A percentile compares a stretch with the other conserved stretches of the same genome.
phyloP scores from a whole-genome alignment of 129 eudicot genomes.

The Pulicaria dysenterica region DNA sequence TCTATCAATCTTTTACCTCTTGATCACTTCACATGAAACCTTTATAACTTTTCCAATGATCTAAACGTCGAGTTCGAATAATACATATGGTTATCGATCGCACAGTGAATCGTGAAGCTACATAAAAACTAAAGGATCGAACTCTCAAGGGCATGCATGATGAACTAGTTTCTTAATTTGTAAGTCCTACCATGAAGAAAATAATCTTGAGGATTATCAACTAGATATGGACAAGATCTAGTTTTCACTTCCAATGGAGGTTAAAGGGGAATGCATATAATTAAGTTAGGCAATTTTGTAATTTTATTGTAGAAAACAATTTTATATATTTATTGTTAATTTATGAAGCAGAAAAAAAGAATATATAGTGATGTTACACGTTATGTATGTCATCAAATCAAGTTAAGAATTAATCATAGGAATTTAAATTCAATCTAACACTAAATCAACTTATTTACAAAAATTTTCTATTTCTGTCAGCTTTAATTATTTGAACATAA shows the following conservation, averaged over 20 bases:
- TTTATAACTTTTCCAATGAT: neutral
- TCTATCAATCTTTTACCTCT: neutral
- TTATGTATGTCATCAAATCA: too few relatives aligned
- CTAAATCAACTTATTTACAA: too few relatives aligned
- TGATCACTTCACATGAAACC: neutral
- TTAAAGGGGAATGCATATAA: constrained; percentile 1
- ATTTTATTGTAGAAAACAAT: constrained; percentile 19
- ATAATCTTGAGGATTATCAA: constrained; percentile 9
- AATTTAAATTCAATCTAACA: too few relatives aligned
- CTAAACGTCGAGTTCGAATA: neutral
- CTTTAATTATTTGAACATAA: too few relatives aligned
- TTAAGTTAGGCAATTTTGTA: constrained; percentile 36
- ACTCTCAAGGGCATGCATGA: neutral
- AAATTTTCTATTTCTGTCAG: too few relatives aligned
- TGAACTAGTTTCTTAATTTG: neutral
- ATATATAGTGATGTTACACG: too few relatives aligned
- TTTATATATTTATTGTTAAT: neutral
- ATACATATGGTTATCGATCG: neutral
- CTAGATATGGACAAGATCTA: constrained; percentile 16
- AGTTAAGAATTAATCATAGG: too few relatives aligned
- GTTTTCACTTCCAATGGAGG: neutral
- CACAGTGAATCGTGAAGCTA: neutral
- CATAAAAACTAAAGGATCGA: neutral
- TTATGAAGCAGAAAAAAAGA: too few relatives aligned
- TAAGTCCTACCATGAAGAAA: constrained; percentile 15